Base-by-base conservation (phyloP, 1,139 yeast species). In the Kodamaea plutei region DNA sequence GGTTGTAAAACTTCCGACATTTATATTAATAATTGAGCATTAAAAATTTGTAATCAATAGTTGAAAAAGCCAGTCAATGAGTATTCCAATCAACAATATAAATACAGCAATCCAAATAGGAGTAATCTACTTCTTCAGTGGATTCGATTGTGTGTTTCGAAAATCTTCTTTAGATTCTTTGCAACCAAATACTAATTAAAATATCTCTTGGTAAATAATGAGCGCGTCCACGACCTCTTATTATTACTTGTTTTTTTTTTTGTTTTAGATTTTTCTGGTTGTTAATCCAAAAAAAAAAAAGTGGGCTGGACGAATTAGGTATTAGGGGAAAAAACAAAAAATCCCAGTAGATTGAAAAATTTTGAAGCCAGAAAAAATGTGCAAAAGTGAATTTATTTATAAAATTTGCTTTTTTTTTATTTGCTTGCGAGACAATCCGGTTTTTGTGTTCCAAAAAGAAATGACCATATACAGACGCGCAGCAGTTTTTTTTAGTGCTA, bases 361-460 rank as follows among this genome's bases (percentile, higher is more conserved):
- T 10, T 21, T 29, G 26, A 15, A 30, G 36, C n/a, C 34, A 36
- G 10, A 30, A 33, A 31, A 37, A 39, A 38, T 32, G 41, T 38
- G 43, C 41, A 39, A 39, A 36, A 37, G 29, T 25, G 38, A 31
- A 36, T 32, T 33, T 36, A 34, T 41, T 34, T 41, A 41, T 39
- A 40, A 29, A 35, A 25, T 28, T 34, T 19, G 22, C 28, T 12
- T 21, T 21, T 19, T 22, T 29, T 25, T 13, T 29, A 28, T 28
- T 29, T 20, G 23, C 31, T 30, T 30, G 34, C 29, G 26, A 31
- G 28, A 26, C 32, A 24, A 26, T 17, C 20, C 12, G 14, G 3
- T 10, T 9, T 29, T 17, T 24, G 28, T 17, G 15, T 23, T 16
- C 13, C 21, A 22, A 29, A 33, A 33, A 33, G 36, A 33, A 28